These are phyloP conservation scores for Adansonia madagascariensis DNA, from an alignment of 441 rosid genomes.

Conservation along the genomic window DNA sequence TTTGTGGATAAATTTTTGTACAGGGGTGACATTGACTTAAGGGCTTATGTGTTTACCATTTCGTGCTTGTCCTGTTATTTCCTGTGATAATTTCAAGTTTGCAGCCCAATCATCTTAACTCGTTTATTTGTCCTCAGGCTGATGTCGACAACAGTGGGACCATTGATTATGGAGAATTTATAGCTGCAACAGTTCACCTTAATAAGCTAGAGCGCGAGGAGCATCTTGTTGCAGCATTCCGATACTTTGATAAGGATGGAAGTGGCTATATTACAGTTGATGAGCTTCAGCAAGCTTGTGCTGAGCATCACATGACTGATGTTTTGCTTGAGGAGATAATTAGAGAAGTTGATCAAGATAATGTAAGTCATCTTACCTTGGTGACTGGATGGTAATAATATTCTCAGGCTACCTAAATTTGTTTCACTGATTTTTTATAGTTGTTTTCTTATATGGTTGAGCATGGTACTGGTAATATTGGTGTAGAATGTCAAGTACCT, in stretches of 20 bases:
- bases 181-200: conserved; percentile 95
- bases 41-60: background rate
- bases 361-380: conserved; percentile 52
- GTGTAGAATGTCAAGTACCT: background rate
- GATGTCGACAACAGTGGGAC: conserved; percentile 99
- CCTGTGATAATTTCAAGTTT: conserved; percentile 20
- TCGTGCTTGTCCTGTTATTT: conserved; percentile 9
- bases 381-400: background rate
- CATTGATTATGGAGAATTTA: conserved; percentile 95
- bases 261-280: conserved; percentile 98
- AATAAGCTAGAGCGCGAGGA: conserved; percentile 97
- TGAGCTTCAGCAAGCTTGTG: conserved; percentile 96
- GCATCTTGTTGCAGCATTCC: conserved; percentile 96
- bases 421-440: background rate
- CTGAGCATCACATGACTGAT: conserved; percentile 92
- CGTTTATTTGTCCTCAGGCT: conserved; percentile 58
- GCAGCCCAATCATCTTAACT: conserved; percentile 17
- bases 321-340: conserved; percentile 89
- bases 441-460: conserved; percentile 4
- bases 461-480: background rate
- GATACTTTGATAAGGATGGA: conserved; percentile 92
- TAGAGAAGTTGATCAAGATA: conserved; percentile 98
- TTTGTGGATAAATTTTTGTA: background rate
- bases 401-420: background rate
- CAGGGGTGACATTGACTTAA: background rate